phyloP scores from a whole-genome alignment of 148 eudicot species.

The Chenopodium album region DNA sequence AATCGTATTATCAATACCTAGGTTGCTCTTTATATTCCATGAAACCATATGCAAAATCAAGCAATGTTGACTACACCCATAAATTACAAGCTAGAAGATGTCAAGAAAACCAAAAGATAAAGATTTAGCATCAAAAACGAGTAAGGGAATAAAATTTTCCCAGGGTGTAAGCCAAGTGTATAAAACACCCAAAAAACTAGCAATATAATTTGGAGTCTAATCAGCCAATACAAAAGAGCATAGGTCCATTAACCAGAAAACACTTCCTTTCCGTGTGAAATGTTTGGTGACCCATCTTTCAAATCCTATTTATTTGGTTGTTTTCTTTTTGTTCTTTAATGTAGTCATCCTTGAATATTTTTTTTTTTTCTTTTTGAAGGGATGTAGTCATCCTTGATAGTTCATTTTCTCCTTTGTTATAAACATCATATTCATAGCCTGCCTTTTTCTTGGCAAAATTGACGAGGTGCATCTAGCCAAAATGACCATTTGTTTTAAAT shows the following conservation, averaged over 20 bases:
- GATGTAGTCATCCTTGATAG: neutral
- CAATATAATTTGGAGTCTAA: neutral
- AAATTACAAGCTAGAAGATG: neutral
- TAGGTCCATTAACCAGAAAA: neutral
- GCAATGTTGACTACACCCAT: neutral
- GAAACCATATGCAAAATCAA: neutral
- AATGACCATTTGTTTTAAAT: neutral
- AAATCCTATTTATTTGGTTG: neutral
- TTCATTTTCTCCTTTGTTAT: neutral
- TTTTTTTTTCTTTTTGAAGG: neutral
- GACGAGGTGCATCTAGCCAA: slow-evolving; percentile 1
- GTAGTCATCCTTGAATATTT: neutral
- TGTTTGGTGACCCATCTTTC: slow-evolving; percentile 19
- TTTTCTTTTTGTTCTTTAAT: slow-evolving; percentile 12
- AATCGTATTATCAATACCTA: neutral
- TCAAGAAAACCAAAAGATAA: neutral
- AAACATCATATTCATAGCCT: neutral
- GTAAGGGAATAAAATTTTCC: neutral
- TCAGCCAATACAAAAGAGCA: slow-evolving; percentile 4
- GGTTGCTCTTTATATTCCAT: neutral
- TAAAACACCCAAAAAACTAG: neutral
- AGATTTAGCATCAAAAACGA: neutral
- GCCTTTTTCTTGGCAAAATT: neutral
- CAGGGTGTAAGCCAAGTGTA: neutral
- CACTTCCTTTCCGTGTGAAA: neutral